Base-by-base conservation (phyloP, 495 filamentous ascomycete species). In the Pyrenopolyporus hunteri region DNA sequence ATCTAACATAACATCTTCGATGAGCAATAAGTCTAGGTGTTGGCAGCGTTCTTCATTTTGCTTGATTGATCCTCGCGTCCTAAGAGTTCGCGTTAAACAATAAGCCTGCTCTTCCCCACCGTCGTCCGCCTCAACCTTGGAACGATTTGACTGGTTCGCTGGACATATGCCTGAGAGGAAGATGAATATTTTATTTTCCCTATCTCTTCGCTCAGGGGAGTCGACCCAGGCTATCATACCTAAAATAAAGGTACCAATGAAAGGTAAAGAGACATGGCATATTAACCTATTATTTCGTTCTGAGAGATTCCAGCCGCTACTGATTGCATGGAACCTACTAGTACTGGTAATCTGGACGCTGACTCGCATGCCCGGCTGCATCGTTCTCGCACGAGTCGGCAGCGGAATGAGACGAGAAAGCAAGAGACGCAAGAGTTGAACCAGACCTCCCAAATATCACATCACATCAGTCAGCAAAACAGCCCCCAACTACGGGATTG, bases 101-200 rank as follows among this genome's bases (percentile, higher is more conserved):
- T 48, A 20, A 53, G 53, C 43, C 51, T 54, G 33, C 33, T 11
- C 14, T 52, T 62, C 64, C 50, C 67, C 67, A 65, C 67, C 31
- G 57, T 68, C 54, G 53, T 61, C 60, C 64, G 67, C 66, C 61
- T 60, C 61, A 54, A 63, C 39, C 22, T 45, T 57, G 2, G 26
- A n/a, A 14, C 16, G 28, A 32, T 17, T 37, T 31, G 29, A 50
- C 42, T 42, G 37, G 16, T 35, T 22, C 9, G 45, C 28, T 33
- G 13, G 26, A 49, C 22, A 46, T 14, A 39, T 33, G 19, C 16
- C 37, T 50, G n/a, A 39, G 19, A 45, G 14, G 5, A n/a, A n/a
- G n/a, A n/a, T n/a, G n/a, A n/a, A n/a, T n/a, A n/a, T n/a, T n/a
- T n/a, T n/a, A n/a, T n/a, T n/a, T n/a, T n/a, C n/a, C n/a, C n/a